Evolutionary conservation across 78 protist species (phyloP).

Genomic region (Dictyostelium firmibasis): DNA sequence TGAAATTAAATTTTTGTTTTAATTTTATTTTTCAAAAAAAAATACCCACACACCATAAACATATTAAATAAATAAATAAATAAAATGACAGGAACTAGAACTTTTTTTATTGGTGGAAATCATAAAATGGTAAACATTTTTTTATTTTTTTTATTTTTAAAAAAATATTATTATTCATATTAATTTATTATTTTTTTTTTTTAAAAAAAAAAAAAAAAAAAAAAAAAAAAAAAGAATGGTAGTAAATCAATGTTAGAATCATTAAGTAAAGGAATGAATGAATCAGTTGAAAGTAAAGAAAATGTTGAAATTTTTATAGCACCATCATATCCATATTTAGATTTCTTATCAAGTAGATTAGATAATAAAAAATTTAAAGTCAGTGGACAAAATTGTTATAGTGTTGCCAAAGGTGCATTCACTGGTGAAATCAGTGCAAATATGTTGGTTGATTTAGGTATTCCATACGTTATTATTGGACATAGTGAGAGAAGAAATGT

Average conservation of each 20-base stretch:
- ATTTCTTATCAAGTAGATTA: neutral
- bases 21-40: neutral
- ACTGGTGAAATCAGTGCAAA: slow-evolving; percentile 92
- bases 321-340: slow-evolving; percentile 75
- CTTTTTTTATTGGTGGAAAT: slow-evolving; percentile 85
- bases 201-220: neutral
- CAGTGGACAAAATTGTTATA: slow-evolving; percentile 85
- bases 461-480: slow-evolving; percentile 96
- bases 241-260: neutral
- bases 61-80: neutral
- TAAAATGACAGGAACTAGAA: slow-evolving; percentile 41
- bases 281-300: neutral
- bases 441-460: slow-evolving; percentile 86
- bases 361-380: slow-evolving; percentile 31
- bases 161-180: no score
- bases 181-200: no score
- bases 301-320: slow-evolving; percentile 51
- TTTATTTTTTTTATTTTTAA: neutral
- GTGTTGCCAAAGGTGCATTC: slow-evolving; percentile 90
- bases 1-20: no score
- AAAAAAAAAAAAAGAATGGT: neutral
- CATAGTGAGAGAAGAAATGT: slow-evolving; percentile 98
- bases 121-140: slow-evolving; percentile 43
- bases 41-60: neutral
- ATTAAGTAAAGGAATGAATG: neutral